These are phyloP conservation scores for Metroxylon sagu DNA, from an alignment of 176 grass and related monocot species.

Conservation along the genomic window DNA sequence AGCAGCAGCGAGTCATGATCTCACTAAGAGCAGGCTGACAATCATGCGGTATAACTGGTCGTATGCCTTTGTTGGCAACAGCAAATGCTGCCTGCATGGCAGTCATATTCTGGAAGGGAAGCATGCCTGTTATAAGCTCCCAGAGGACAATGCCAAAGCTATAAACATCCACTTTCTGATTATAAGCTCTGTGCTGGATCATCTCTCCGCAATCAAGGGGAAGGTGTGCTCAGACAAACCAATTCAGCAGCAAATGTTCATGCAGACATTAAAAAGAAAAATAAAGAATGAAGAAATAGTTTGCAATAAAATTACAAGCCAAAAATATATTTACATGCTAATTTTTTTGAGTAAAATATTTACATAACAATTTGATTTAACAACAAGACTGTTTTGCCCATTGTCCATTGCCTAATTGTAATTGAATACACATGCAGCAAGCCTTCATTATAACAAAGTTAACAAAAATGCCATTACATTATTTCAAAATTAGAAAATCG, in stretches of 20 bases:
- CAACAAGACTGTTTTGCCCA: too few relatives aligned
- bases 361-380: too few relatives aligned
- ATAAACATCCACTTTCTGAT: slow-evolving; percentile 96
- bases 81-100: slow-evolving; percentile 94
- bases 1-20: slow-evolving; percentile 96
- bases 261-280: too few relatives aligned
- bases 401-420: too few relatives aligned
- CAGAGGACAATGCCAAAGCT: slow-evolving; percentile 93
- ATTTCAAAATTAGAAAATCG: too few relatives aligned
- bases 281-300: too few relatives aligned
- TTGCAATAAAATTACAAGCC: too few relatives aligned
- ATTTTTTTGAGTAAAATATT: too few relatives aligned
- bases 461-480: too few relatives aligned
- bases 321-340: too few relatives aligned
- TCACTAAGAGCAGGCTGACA: slow-evolving; percentile 68
- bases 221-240: slow-evolving; percentile 3
- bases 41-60: slow-evolving; percentile 72
- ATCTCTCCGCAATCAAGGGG: slow-evolving; percentile 62
- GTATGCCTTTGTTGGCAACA: slow-evolving; percentile 79
- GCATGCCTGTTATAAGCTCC: slow-evolving; percentile 96
- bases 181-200: slow-evolving; percentile 96
- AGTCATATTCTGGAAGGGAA: slow-evolving; percentile 94
- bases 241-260: slow-evolving; percentile 1
- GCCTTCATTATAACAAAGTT: too few relatives aligned
- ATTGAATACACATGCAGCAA: too few relatives aligned